Base-by-base conservation (phyloP, 2,329 filamentous ascomycete species). In the Aureobasidium sp. region DNA sequence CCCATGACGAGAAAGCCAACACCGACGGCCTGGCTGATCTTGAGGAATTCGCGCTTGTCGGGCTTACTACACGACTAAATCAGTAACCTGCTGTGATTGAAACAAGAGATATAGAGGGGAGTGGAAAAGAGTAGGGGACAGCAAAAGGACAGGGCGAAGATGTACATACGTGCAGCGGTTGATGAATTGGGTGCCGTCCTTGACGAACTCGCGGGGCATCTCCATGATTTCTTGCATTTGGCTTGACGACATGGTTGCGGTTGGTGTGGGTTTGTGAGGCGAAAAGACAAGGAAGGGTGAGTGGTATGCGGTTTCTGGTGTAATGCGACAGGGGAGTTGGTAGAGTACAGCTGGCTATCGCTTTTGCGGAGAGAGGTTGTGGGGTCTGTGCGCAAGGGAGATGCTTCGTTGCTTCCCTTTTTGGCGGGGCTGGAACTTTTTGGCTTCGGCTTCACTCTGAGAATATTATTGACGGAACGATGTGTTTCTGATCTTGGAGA, bases 1-100 rank as follows among this genome's bases (percentile, higher is more conserved):
- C 85, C 85, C 85, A 87, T 88, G 74, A 88, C 82, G 66, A 88
- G 74, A 76, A 88, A 88, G 64, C 86, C 86, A 66, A 87, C 81
- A 63, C 85, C 86, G 65, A 88, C 86, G 64, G 86, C 86, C 76
- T 84, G 82, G 66, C 79, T 81, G 71, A 84, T 84, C 75, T 82
- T 82, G 68, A 82, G 74, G 73, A 84, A 84, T 70, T 84, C 81
- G 68, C 81, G 77, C 72, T 79, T 79, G 73, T 84, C 82, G 70
- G 82, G 49, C 42, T 49, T 62, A 20, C 41, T 25, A 25, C 3
- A 25, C 22, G 22, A 25, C 22, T 25, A 1, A 25, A 25, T 25
- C 22, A 25, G 22, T 25, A 25, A 25, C 22, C 22, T 25, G 22
- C 22, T 25, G 22, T 25, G 22, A 1, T 25, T 25, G 22, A 25